Conservation (phyloP, 495 filamentous ascomycete genomes). For the Rostrohypoxylon terebratum region DNA sequence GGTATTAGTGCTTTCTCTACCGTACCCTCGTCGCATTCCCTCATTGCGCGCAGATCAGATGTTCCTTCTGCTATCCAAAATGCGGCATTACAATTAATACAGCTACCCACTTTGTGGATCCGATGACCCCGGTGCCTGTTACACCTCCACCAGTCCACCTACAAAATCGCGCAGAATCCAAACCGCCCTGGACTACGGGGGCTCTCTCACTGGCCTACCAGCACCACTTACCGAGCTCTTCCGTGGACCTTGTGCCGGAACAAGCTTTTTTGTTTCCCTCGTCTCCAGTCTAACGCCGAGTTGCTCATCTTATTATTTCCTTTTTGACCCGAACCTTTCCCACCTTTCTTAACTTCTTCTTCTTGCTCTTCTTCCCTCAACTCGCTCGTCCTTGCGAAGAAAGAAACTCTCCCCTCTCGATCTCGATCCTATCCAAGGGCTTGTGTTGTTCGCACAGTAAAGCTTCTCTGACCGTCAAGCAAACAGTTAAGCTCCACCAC, state of each 20-base stretch:
- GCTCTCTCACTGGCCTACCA: conserved; percentile 5
- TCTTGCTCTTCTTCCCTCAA: conserved; percentile 38
- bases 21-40: conserved; percentile 43
- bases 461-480: conserved; percentile 43
- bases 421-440: conserved; percentile 46
- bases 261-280: conserved; percentile 49
- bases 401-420: conserved; percentile 25
- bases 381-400: conserved; percentile 53
- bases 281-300: conserved; percentile 45
- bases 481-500: conserved; percentile 44
- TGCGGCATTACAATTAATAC: conserved; percentile 45
- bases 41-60: conserved; percentile 43
- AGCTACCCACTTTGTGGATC: conserved; percentile 47
- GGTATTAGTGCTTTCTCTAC: too few species aligned
- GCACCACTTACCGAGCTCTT: conserved; percentile 41
- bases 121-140: conserved; percentile 45
- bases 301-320: conserved; percentile 48
- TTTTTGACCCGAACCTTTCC: conserved; percentile 46
- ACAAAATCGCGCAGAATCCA: conserved; percentile 53
- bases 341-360: conserved; percentile 43
- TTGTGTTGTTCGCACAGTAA: conserved; percentile 52
- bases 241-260: conserved; percentile 27
- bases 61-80: conserved; percentile 39
- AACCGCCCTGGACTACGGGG: conserved; percentile 29
- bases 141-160: conserved; percentile 43